These are phyloP conservation scores for Exophiala sideris DNA, from an alignment of 2,329 filamentous ascomycete species.

Conservation along the genomic window DNA sequence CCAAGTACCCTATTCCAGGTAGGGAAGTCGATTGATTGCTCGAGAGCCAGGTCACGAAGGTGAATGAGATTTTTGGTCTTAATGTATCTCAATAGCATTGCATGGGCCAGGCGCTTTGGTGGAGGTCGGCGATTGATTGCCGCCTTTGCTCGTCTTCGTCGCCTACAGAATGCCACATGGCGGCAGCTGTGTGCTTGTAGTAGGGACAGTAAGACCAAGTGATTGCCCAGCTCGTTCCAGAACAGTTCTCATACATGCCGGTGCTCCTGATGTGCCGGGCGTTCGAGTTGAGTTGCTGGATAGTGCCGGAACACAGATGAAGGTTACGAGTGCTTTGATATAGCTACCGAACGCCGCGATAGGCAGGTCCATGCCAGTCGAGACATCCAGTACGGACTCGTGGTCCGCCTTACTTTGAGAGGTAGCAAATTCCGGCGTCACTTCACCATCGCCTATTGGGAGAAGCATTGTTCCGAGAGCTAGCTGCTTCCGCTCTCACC, in stretches of 20 bases:
- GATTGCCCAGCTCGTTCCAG: too few species aligned
- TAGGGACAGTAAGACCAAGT: too few species aligned
- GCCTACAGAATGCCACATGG: too few species aligned
- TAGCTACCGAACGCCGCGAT: conserved; percentile 23
- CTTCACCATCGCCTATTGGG: too few species aligned
- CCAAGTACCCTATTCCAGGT: conserved; percentile 25
- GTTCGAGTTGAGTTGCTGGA: not conserved
- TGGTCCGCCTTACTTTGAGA: too few species aligned
- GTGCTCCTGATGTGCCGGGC: not conserved
- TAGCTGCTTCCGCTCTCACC: too few species aligned
- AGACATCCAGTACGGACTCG: conserved; percentile 11
- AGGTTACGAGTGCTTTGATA: conserved; percentile 20
- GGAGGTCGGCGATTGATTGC: too few species aligned
- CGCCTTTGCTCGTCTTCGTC: not conserved
- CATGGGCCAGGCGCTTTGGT: conserved; percentile 17
- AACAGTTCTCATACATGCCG: conserved; percentile 13
- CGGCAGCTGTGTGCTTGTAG: too few species aligned
- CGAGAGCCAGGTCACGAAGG: too few species aligned
- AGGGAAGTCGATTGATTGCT: conserved; percentile 20
- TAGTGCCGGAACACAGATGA: conserved; percentile 15
- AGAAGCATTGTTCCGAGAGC: too few species aligned
- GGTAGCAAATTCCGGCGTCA: too few species aligned
- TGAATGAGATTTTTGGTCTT: conserved; percentile 24
- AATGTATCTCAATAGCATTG: conserved; percentile 24
- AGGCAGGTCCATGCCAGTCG: conserved; percentile 11